Percentiles rank a stretch among this genome's conserved stretches.
Conservation (phyloP, 2,329 filamentous ascomycete genomes). For the Alternaria alternata region DNA sequence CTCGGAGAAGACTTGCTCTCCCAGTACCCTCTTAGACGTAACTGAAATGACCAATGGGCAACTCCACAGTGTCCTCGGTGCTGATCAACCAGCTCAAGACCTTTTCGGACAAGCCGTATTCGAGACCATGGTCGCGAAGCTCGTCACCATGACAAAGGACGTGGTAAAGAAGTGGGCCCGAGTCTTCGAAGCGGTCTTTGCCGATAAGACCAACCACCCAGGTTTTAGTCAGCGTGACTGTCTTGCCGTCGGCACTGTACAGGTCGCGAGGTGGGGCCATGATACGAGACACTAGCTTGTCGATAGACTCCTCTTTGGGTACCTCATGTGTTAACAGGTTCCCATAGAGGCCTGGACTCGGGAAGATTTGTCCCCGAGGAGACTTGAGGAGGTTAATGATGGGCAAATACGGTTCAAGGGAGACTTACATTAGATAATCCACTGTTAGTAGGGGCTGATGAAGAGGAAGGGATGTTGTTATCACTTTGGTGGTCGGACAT, state of each 20-base stretch:
- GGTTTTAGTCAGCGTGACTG: background rate
- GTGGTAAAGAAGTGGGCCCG: background rate
- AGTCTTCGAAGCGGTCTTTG: background rate
- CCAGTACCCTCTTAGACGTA: background rate
- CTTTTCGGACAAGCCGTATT: background rate
- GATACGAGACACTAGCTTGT: background rate
- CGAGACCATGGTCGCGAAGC: background rate
- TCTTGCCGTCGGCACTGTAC: background rate
- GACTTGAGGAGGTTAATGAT: background rate
- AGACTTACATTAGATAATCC: background rate
- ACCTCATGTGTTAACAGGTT: background rate
- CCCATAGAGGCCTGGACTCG: too few relatives aligned
- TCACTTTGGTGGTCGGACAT: background rate
- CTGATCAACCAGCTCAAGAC: background rate
- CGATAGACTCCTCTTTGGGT: background rate
- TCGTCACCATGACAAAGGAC: background rate
- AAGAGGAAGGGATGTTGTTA: background rate
- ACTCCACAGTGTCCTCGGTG: background rate
- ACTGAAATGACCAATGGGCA: background rate
- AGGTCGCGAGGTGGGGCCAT: background rate
- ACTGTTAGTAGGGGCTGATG: background rate
- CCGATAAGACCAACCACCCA: background rate
- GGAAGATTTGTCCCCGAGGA: too few relatives aligned
- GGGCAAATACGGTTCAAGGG: background rate
- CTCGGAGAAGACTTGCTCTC: background rate